A percentile compares a stretch with the other conserved stretches of the same genome.
phyloP scores from a whole-genome alignment of 1,284 basidiomycete species.

The Mrakiaceae sp. region DNA sequence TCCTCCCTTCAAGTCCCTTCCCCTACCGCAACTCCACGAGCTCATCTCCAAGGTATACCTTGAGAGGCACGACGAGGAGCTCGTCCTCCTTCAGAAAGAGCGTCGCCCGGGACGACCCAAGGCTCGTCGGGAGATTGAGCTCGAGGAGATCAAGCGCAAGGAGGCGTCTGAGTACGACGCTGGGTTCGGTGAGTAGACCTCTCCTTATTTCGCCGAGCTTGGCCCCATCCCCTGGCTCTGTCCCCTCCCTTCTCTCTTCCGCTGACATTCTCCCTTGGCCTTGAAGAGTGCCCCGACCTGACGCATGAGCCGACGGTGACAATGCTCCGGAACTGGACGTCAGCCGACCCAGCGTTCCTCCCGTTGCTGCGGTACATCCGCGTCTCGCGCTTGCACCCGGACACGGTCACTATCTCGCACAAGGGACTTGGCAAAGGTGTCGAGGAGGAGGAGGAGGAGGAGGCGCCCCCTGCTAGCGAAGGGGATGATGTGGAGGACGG shows the following conservation, averaged over 20 bases:
- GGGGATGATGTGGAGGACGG: background rate
- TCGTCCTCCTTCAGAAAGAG: constrained; percentile 50
- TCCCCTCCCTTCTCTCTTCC: constrained; percentile 1
- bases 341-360: constrained; percentile 58
- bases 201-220: background rate
- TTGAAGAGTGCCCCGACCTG: constrained; percentile 67
- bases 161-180: constrained; percentile 67
- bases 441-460: constrained; percentile 20
- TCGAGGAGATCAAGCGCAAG: constrained; percentile 58
- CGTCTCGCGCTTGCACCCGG: constrained; percentile 22
- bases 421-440: constrained; percentile 26
- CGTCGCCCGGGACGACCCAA: constrained; percentile 69
- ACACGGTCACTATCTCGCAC: constrained; percentile 23
- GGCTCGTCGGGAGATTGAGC: constrained; percentile 52
- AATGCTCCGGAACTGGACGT: constrained; percentile 65
- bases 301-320: constrained; percentile 60
- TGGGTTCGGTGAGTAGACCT: constrained; percentile 55
- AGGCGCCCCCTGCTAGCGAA: background rate
- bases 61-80: constrained; percentile 54
- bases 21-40: constrained; percentile 55
- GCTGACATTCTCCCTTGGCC: constrained; percentile 1
- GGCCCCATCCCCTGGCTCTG: constrained; percentile 13
- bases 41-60: constrained; percentile 63
- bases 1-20: constrained; percentile 36
- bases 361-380: constrained; percentile 41